Percentiles rank a stretch among this genome's conserved stretches.
Conservation (phyloP, 2,329 filamentous ascomycete species). For the Trichoderma aggressivum region DNA sequence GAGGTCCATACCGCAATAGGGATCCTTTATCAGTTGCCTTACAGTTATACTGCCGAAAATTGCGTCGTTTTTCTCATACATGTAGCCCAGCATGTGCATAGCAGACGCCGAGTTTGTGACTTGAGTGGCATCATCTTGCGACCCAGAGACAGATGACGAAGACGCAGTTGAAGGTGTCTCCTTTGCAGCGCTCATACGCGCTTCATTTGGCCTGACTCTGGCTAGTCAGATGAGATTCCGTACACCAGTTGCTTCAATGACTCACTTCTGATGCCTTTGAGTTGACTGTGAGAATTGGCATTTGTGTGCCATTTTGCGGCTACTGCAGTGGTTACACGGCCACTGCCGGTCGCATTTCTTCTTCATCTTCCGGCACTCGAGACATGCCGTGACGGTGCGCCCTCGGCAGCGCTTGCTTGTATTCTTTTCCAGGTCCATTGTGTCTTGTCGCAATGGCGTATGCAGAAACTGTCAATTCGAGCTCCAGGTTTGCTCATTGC, state of each 20-base stretch:
- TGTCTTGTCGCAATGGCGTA: background rate
- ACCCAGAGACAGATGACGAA: background rate
- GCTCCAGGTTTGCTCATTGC: background rate
- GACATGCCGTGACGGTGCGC: background rate
- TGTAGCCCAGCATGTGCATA: background rate
- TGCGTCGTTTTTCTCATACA: background rate
- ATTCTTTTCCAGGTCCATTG: background rate
- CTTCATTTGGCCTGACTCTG: background rate
- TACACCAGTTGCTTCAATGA: background rate
- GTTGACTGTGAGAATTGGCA: background rate
- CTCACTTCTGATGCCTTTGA: background rate
- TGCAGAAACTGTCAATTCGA: background rate
- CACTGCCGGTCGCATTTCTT: constrained; percentile 8
- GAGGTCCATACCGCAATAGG: background rate
- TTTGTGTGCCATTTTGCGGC: background rate
- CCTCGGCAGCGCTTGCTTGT: background rate
- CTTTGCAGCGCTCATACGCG: background rate
- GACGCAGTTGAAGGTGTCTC: background rate
- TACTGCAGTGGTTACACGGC: constrained; percentile 6
- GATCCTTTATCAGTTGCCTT: background rate
- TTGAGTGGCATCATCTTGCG: background rate
- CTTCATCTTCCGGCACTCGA: constrained; percentile 10
- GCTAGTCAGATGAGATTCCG: background rate
- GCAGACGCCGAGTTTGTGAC: background rate
- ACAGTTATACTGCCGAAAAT: background rate